Conservation (phyloP, 2,329 filamentous ascomycete genomes). For the Xylariales sp. region DNA sequence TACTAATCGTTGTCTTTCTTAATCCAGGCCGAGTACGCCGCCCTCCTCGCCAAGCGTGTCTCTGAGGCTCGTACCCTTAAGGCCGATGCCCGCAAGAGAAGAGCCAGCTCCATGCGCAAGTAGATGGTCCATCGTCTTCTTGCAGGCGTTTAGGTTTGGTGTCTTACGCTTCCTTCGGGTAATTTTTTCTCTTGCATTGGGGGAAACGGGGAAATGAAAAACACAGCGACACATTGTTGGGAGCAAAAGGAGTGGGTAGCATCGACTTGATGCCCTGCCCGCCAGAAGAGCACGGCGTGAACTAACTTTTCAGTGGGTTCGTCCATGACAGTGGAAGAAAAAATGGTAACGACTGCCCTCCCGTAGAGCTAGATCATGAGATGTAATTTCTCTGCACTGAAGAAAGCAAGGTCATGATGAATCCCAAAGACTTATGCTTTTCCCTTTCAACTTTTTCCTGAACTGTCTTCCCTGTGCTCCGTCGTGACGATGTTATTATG, state of each 20-base stretch:
- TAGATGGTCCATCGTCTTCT: constrained; percentile 47
- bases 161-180: constrained; percentile 24
- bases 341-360: constrained; percentile 2
- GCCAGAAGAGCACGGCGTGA: constrained; percentile 12
- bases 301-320: too few species aligned
- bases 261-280: too few species aligned
- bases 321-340: too few species aligned
- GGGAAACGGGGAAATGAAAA: constrained; percentile 16
- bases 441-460: not conserved
- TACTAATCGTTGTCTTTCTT: constrained; percentile 35
- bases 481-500: not conserved
- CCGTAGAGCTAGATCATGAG: constrained; percentile 7
- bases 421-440: constrained; percentile 4
- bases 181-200: constrained; percentile 31
- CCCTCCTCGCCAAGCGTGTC: constrained; percentile 95
- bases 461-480: not conserved
- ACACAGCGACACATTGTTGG: too few species aligned
- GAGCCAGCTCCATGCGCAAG: constrained; percentile 93
- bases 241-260: too few species aligned
- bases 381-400: constrained; percentile 8
- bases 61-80: constrained; percentile 92
- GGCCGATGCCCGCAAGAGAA: constrained; percentile 92
- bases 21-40: constrained; percentile 89
- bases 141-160: constrained; percentile 30
- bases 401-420: constrained; percentile 6